These are phyloP conservation scores for Fraxinus dipetala DNA, from an alignment of 305 asterid species.

Conservation along the genomic window DNA sequence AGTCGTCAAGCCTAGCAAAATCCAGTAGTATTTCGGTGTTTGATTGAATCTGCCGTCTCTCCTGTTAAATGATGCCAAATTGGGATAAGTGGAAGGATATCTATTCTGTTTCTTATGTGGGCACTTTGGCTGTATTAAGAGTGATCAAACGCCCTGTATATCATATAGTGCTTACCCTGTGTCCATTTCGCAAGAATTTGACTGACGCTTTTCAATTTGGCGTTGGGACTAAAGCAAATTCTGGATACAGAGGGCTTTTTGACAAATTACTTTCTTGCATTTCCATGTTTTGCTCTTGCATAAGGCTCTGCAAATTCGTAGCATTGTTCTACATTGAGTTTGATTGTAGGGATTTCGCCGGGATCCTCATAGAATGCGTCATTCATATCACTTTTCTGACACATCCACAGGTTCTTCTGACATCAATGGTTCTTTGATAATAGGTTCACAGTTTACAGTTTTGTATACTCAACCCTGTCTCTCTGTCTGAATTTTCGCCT, in stretches of 20 bases:
- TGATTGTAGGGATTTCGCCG: background rate
- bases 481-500: slow-evolving; percentile 31
- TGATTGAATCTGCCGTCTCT: background rate
- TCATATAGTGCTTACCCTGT: slow-evolving; percentile 55
- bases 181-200: slow-evolving; percentile 81
- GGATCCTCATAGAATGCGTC: background rate
- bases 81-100: slow-evolving; percentile 4
- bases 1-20: background rate
- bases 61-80: background rate
- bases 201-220: slow-evolving; percentile 73
- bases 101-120: background rate
- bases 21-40: background rate
- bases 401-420: background rate
- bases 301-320: background rate
- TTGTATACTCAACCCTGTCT: slow-evolving; percentile 21
- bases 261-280: background rate
- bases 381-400: background rate
- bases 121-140: slow-evolving; percentile 3
- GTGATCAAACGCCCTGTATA: background rate
- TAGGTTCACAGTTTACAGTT: slow-evolving; percentile 7
- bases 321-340: background rate
- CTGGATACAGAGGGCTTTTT: background rate
- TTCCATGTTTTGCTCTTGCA: background rate
- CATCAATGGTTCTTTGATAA: background rate
- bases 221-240: slow-evolving; percentile 55